These are phyloP conservation scores for Quercus engelmannii DNA, from an alignment of 306 rosid species.

Conservation along the genomic window DNA sequence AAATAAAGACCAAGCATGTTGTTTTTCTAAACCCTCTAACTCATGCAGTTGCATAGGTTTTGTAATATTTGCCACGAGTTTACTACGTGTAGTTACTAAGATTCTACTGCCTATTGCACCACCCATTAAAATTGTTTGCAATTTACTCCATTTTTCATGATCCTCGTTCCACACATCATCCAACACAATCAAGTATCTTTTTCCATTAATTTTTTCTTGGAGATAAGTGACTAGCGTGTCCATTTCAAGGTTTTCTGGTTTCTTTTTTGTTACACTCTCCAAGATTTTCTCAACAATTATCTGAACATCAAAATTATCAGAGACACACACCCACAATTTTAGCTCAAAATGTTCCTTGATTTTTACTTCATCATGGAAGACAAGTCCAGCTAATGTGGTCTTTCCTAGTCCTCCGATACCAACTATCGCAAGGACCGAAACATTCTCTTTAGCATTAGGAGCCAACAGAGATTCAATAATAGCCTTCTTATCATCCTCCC, in stretches of 20 bases:
- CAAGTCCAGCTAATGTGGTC: neutral
- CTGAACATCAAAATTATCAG: fast-evolving
- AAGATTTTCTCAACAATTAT: too few relatives aligned
- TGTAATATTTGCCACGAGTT: fast-evolving
- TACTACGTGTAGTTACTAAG: fast-evolving
- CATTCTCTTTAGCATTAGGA: neutral
- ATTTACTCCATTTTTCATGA: fast-evolving
- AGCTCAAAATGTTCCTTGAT: fast-evolving
- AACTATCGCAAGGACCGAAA: constrained; percentile 4
- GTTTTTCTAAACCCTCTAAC: neutral
- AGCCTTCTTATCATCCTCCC: too few relatives aligned
- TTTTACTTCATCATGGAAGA: neutral
- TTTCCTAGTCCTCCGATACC: constrained; percentile 19
- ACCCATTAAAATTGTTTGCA: too few relatives aligned
- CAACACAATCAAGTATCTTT: fast-evolving
- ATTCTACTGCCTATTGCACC: fast-evolving
- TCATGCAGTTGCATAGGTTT: fast-evolving
- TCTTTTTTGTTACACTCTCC: fast-evolving
- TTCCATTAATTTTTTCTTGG: fast-evolving
- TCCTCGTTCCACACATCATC: too few relatives aligned
- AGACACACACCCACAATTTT: too few relatives aligned
- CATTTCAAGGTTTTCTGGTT: too few relatives aligned
- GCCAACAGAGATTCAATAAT: fast-evolving
- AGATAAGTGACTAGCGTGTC: fast-evolving
- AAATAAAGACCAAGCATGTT: neutral